Conservation (phyloP, 192 early-diverging fungal species). For the Kickxella alabastrina region DNA sequence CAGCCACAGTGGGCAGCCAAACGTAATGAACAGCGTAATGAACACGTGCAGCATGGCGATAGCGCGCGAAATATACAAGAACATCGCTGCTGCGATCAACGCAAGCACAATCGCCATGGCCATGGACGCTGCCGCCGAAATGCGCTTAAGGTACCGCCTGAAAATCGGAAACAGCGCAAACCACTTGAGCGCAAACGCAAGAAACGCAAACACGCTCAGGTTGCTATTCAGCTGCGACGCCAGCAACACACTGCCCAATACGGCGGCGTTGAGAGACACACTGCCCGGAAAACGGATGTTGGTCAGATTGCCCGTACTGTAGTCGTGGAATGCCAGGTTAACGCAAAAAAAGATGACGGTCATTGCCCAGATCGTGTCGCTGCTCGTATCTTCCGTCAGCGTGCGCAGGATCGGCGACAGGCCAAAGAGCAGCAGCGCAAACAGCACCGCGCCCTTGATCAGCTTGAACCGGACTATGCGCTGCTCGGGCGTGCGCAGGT, state of each 20-base stretch:
- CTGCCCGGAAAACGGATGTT: constrained; percentile 80
- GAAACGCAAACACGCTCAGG: constrained; percentile 80
- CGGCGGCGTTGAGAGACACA: constrained; percentile 94
- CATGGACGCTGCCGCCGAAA: constrained; percentile 50
- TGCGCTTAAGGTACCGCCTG: constrained; percentile 70
- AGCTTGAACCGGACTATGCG: constrained; percentile 37
- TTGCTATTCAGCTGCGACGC: constrained; percentile 82
- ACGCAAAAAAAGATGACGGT: constrained; percentile 76
- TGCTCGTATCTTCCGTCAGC: constrained; percentile 82
- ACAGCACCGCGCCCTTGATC: constrained; percentile 64
- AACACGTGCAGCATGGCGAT: constrained; percentile 66
- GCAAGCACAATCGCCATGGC: constrained; percentile 59
- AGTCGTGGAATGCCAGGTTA: constrained; percentile 91
- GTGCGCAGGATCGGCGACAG: constrained; percentile 89
- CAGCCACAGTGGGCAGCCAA: constrained; percentile 87
- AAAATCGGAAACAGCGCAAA: constrained; percentile 96
- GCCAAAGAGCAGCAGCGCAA: constrained; percentile 73
- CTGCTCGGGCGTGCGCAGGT: constrained; percentile 32
- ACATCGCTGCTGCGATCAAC: constrained; percentile 58
- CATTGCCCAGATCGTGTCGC: constrained; percentile 93
- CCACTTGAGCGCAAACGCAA: constrained; percentile 83
- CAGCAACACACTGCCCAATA: constrained; percentile 89
- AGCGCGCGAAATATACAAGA: constrained; percentile 64
- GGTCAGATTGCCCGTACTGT: constrained; percentile 49
- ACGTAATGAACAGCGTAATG: constrained; percentile 72